These are phyloP conservation scores for Candida mesenterica DNA, from an alignment of 1,139 yeast genomes.

Conservation along the genomic window DNA sequence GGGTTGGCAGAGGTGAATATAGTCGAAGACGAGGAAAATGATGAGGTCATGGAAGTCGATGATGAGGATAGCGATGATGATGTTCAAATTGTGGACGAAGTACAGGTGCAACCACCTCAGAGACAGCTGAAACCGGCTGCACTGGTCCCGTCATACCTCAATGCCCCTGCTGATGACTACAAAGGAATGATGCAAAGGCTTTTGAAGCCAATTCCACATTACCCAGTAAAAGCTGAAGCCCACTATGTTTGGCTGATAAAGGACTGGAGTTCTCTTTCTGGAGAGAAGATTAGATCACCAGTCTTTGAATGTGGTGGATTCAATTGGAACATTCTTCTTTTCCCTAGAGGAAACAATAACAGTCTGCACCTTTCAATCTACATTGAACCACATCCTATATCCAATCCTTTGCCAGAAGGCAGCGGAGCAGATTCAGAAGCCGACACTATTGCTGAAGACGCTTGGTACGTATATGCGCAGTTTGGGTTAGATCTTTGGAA, in stretches of 20 bases:
- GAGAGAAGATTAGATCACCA: slow-evolving; percentile 51
- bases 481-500: slow-evolving; percentile 86
- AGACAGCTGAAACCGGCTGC: slow-evolving; percentile 3
- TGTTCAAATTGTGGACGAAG: slow-evolving; percentile 9
- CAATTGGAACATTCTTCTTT: slow-evolving; percentile 72
- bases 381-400: slow-evolving; percentile 57
- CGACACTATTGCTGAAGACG: slow-evolving; percentile 28
- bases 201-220: slow-evolving; percentile 46
- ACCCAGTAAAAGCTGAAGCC: slow-evolving; percentile 39
- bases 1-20: slow-evolving; percentile 1
- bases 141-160: slow-evolving; percentile 10
- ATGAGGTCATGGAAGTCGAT: slow-evolving; percentile 6
- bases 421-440: slow-evolving; percentile 19
- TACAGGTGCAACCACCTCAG: slow-evolving; percentile 2
- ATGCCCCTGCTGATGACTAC: slow-evolving; percentile 32
- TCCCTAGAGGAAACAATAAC: slow-evolving; percentile 69
- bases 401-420: slow-evolving; percentile 15
- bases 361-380: slow-evolving; percentile 55
- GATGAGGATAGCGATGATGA: slow-evolving; percentile 13
- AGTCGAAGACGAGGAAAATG: slow-evolving; percentile 4
- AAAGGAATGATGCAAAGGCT: slow-evolving; percentile 27
- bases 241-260: slow-evolving; percentile 73
- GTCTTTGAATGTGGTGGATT: slow-evolving; percentile 63
- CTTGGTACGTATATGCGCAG: slow-evolving; percentile 88
- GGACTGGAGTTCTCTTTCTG: slow-evolving; percentile 57